Evolutionary conservation across 495 filamentous ascomycete genomes (phyloP), one percentile per base, ranked within the genome.

Genomic region (Trichoderma gamsii): DNA sequence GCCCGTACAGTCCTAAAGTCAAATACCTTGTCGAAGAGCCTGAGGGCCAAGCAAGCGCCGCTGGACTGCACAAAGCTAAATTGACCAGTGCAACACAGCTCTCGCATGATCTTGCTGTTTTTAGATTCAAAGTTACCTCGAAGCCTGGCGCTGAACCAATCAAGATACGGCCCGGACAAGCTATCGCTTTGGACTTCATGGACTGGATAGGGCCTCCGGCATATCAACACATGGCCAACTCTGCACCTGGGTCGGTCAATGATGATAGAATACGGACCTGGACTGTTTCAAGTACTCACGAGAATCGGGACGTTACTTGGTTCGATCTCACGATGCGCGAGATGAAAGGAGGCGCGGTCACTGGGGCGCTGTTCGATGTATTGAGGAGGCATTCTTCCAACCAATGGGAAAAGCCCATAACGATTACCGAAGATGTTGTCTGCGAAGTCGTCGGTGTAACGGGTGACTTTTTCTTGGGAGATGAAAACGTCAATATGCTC

Each of bases 151-250:
- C 27, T 11, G 56, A 61, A 8, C 56, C 56, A 18, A 61, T 61
- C 4, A 61, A 61, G 7, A 61, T 61, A 9, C 56, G 56, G 2
- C 56, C 56, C 4, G 56, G 56, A 32, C 56, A 61, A 61, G 56
- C 56, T 29, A 21, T 61, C 5, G 56, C 56, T 61, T 21, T 61
- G 3, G 56, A 61, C 11, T 61, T 61, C 13, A 61, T 61, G 56
- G 56, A 61, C 25, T 61, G 56, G 56, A 61, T 61, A 11, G 56
- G 56, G 29, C 56, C 56, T 16, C 56, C 56, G 25, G 27, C 23
- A 35, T 61, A 61, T 32, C 56, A 61, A 13, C 56, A 61, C 13
- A 61, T 61, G 56, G 56, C 56, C 4, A 61, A 61, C 56, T 61
- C 56, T 61, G 56, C 56, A 0, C 56, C 56, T 2, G 23, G 25